These are phyloP conservation scores for Rhodosporidiobolus odoratus DNA, from an alignment of 768 basidiomycete species.

Conservation along the genomic window DNA sequence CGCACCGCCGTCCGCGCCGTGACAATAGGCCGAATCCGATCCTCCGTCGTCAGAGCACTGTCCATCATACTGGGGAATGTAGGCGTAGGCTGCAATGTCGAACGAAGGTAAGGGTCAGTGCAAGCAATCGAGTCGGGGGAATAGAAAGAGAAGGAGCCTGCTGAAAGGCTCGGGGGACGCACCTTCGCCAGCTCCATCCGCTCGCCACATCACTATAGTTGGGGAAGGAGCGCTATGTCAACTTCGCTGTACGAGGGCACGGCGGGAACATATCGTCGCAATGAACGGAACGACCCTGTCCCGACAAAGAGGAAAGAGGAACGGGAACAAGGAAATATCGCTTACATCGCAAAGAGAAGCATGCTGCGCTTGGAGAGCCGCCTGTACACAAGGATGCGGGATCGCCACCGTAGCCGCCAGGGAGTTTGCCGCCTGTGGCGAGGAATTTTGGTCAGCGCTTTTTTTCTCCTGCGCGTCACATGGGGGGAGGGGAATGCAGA, in stretches of 20 bases:
- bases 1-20: slow-evolving; percentile 5
- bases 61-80: slow-evolving; percentile 7
- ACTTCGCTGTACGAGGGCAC: too few species aligned
- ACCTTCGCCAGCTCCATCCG: background rate
- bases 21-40: slow-evolving; percentile 8
- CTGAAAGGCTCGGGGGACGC: background rate
- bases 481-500: background rate
- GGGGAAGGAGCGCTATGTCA: background rate
- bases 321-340: background rate
- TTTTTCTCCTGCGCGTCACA: background rate
- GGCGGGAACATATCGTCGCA: too few species aligned
- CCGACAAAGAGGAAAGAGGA: too few species aligned
- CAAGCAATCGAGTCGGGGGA: background rate
- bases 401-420: slow-evolving; percentile 61
- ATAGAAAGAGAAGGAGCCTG: background rate
- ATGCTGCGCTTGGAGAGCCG: background rate
- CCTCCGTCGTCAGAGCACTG: background rate
- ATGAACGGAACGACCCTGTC: too few species aligned
- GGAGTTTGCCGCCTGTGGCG: slow-evolving; percentile 63
- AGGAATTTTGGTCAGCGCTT: background rate
- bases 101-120: too few species aligned
- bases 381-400: background rate
- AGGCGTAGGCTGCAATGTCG: slow-evolving; percentile 7
- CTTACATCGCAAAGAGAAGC: slow-evolving; percentile 13
- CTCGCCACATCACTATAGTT: slow-evolving; percentile 10